Evolutionary conservation across 768 basidiomycete species (phyloP), one percentile per base, ranked within the genome.

Genomic region (Suillus hirtellus): DNA sequence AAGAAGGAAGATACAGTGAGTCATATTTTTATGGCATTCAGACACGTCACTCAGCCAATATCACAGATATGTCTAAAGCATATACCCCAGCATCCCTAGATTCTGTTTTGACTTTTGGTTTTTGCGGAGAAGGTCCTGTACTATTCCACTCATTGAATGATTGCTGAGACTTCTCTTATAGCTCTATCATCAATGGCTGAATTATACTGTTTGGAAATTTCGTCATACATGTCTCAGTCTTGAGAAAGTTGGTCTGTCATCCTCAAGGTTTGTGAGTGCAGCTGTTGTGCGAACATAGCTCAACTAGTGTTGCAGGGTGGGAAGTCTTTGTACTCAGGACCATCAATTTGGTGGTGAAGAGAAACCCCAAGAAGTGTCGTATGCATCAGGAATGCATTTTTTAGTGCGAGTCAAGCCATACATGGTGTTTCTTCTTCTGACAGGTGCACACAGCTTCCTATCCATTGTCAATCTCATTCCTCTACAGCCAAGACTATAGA

Each of bases 311-410:
- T 60, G 8, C 64, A 95, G 91, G 87, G 85, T 35, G 87, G 87
- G 15, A 82, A 85, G 68, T 76, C 72, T 7, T 74, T 96, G 31
- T 94, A 92, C 70, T 78, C 78, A 31, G 94, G 94, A 0, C 82
- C 87, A 38, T 88, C 94, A 3, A 76, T 87, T 43, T 86, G 92
- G 24, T 91, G 93, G 88, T 82, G 86, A 63, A 81, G 89, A 65
- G 86, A 92, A 71, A 78, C 79, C 1, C 76, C 84, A 2, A 96
- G 96, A 3, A 97, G 96, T 7, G 87, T 84, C 12, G 89, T 96
- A 47, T 88, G 85, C 67, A 80, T 97, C 50, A 87, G 92, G 24
- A 96, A 98, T 73, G 88, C 92, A 3, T 99, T 97, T 72, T 92
- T 90, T 71, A 95, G 92, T 70, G 94, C 94, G 65, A 50, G 86